Base-by-base conservation (phyloP, 192 early-diverging fungal genomes). In the Podila minutissima region DNA sequence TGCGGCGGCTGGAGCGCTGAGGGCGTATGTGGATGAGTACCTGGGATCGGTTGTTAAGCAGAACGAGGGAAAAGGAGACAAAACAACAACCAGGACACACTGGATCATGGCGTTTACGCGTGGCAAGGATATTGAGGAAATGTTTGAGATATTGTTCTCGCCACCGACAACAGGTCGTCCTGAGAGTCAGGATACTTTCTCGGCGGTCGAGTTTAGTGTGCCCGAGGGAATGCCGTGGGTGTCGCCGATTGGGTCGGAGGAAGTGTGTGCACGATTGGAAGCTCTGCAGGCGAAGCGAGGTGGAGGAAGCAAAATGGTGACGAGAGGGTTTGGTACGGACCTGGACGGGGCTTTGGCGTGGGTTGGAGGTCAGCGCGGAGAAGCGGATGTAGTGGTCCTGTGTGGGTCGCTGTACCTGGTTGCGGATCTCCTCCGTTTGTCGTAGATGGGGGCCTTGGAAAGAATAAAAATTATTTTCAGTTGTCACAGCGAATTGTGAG, bases 181-280 rank as follows among this genome's bases (percentile, higher is more conserved):
- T 10, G 31, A 5, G 51, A 58, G 68, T 0, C 84, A 88, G 10
- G 95, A 97, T 75, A 62, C 72, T 6, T 83, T 97, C 7, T 89
- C 85, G 81, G 82, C 90, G 4, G 91, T 93, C 0, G 86, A 88
- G 12, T 98, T 98, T 73, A 85, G 89, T 26, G 78, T 86, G 62
- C 95, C 95, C 22, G 89, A 91, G 31, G 92, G 89, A 1, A 98
- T 98, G 97, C 90, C 93, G 4, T 98, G 97, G 97, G 86, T 98
- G 46, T 64, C 78, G 4, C 87, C 87, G 62, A 87, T 83, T 24
- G 67, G 74, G 6, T 85, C 92, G 1, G 70, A 61, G 17, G 86
- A 86, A 10, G 84, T 93, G 62, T 65, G 64, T n/a, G 74, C 72
- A n/a, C 55, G 66, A 46, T 69, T 69, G 17, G 46, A 66, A 17